Percentiles rank a stretch among this genome's conserved stretches.
Conservation (phyloP, 2,329 filamentous ascomycete species). For the Mollisiaceae sp. region DNA sequence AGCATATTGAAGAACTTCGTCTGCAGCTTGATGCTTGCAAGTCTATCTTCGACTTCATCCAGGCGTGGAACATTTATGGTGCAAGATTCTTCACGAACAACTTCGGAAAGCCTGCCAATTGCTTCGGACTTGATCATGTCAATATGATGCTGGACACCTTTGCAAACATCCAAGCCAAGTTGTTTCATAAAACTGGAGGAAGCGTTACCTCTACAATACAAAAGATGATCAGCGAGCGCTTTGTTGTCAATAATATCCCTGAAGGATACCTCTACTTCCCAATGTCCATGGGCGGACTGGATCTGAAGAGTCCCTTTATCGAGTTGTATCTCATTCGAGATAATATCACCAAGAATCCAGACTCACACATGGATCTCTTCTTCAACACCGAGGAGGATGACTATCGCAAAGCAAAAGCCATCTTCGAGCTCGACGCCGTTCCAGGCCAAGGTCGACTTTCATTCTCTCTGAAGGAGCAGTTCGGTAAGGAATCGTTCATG, state of each 20-base stretch:
- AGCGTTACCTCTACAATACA: slow-evolving; percentile 55
- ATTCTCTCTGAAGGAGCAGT: not conserved
- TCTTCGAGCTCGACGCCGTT: slow-evolving; percentile 40
- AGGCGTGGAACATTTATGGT: slow-evolving; percentile 64
- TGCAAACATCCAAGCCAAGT: slow-evolving; percentile 53
- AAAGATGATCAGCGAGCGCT: slow-evolving; percentile 53
- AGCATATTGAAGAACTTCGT: slow-evolving; percentile 59
- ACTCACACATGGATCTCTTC: slow-evolving; percentile 36
- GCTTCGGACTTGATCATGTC: slow-evolving; percentile 58
- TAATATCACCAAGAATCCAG: slow-evolving; percentile 30
- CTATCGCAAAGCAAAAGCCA: slow-evolving; percentile 42
- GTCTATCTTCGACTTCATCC: slow-evolving; percentile 61
- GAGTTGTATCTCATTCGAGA: slow-evolving; percentile 36
- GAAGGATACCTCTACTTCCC: slow-evolving; percentile 49
- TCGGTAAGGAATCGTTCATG: slow-evolving; percentile 42
- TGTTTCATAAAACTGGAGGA: slow-evolving; percentile 49
- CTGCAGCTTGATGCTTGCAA: slow-evolving; percentile 58
- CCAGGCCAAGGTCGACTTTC: not conserved
- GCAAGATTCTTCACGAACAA: slow-evolving; percentile 61
- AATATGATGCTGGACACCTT: slow-evolving; percentile 58
- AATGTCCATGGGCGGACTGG: slow-evolving; percentile 45
- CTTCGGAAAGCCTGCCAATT: slow-evolving; percentile 58
- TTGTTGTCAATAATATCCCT: slow-evolving; percentile 46
- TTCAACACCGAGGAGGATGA: slow-evolving; percentile 41
- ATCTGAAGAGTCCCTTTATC: slow-evolving; percentile 48